A percentile compares a stretch with the other conserved stretches of the same genome.
Evolutionary conservation across 2,329 filamentous ascomycete species (phyloP).

Genomic region (Phyllosticta ampelicida): DNA sequence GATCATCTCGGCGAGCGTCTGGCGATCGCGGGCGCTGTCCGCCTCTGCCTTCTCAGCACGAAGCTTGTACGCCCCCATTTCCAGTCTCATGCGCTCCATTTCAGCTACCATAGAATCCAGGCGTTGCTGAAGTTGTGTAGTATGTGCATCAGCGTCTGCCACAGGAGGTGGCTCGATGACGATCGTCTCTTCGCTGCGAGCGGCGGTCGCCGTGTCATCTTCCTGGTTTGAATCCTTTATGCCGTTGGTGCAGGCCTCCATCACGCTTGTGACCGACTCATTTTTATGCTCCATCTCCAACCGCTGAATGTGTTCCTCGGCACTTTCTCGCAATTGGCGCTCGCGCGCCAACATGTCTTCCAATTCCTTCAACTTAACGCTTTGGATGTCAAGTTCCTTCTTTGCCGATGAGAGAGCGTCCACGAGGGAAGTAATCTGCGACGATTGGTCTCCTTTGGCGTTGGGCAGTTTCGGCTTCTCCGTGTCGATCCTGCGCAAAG

Average conservation of each 20-base stretch:
- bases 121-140: conserved; percentile 52
- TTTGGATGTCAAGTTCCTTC: conserved; percentile 78
- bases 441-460: conserved; percentile 42
- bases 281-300: conserved; percentile 51
- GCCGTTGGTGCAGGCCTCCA: conserved; percentile 21
- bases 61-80: conserved; percentile 66
- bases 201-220: neutral
- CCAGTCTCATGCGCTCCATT: conserved; percentile 68
- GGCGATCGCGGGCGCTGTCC: conserved; percentile 60
- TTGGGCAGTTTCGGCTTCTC: conserved; percentile 52
- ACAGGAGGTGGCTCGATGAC: conserved; percentile 20
- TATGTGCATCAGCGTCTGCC: conserved; percentile 26
- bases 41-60: conserved; percentile 72
- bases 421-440: conserved; percentile 73
- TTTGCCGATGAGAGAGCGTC: conserved; percentile 76
- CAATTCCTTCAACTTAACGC: conserved; percentile 65
- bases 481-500: conserved; percentile 64
- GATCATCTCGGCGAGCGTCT: conserved; percentile 79
- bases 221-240: conserved; percentile 7
- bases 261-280: conserved; percentile 15
- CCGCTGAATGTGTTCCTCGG: conserved; percentile 69
- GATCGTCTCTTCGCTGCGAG: conserved; percentile 11
- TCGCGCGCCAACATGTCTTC: conserved; percentile 72
- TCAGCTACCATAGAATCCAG: conserved; percentile 68
- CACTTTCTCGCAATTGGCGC: conserved; percentile 67